Evolutionary conservation across 2,329 filamentous ascomycete genomes (phyloP), one percentile per base, ranked within the genome.

Genomic region (Basipetospora chlamydospora): DNA sequence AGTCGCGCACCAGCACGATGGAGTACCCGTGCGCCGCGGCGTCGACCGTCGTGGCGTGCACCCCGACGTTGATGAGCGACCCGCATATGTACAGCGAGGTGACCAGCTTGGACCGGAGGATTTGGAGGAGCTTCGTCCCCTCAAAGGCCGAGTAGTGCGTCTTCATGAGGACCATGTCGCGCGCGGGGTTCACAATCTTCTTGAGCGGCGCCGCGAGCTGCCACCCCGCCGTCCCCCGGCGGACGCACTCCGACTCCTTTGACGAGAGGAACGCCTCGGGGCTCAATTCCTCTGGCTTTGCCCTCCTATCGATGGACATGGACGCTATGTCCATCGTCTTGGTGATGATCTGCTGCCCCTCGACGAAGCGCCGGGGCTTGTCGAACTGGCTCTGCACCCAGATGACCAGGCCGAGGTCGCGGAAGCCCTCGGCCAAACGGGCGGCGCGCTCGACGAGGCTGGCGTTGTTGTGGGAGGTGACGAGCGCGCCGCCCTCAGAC

Each of bases 81-180:
- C 90, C 90, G 49, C 83, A 92, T 17, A 96, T 72, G 56, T 82
- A 95, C 10, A 98, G 63, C 48, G 95, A 82, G 2, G 86, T 94
- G 40, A 93, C 75, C 45, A 95, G 77, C 43, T 77, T 81, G n/a
- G 77, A 76, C n/a, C 87, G 74, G 31, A 96, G 60, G n/a, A 75
- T 67, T 34, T 80, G 66, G 6, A 96, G 67, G 12, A 96, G 64
- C 33, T 72, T 69, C 0, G 79, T 83, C 7, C 73, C 74, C 37
- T 76, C 72, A 51, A 96, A 87, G 11, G 87, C 87, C 4, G 90
- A 96, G 56, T 96, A 96, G 46, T 84, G 73, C 5, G 75, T 75
- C 55, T 94, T 96, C 37, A 67, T 60, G 38, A 76, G 53, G 31
- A 62, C 51, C 29, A 66, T 49, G 42, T 79, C 74, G 28, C 53